A percentile compares a stretch with the other conserved stretches of the same genome.
Evolutionary conservation across 495 filamentous ascomycete species (phyloP).

Genomic region (Neurospora intermedia): DNA sequence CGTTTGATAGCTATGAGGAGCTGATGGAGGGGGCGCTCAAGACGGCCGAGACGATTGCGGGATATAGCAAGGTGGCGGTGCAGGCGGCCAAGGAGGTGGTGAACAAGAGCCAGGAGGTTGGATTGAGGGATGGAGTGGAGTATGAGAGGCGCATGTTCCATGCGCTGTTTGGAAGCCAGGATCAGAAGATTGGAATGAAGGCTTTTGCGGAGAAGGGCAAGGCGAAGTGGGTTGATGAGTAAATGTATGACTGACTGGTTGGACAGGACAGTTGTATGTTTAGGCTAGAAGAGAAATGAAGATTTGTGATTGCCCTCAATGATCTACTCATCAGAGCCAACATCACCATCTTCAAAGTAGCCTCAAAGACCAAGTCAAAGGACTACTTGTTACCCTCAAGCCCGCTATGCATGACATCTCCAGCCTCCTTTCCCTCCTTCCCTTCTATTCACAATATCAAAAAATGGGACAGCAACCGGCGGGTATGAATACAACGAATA

Average conservation of each 20-base stretch:
- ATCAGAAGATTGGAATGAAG: slow-evolving; percentile 96
- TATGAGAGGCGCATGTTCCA: slow-evolving; percentile 92
- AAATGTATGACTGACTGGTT: slow-evolving; percentile 19
- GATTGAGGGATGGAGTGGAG: slow-evolving; percentile 81
- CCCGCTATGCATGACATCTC: not conserved
- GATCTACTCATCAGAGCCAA: fast-evolving
- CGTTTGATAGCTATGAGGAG: slow-evolving; percentile 72
- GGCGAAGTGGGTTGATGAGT: slow-evolving; percentile 81
- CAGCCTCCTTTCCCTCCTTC: not conserved
- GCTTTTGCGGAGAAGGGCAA: slow-evolving; percentile 94
- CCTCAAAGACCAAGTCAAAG: fast-evolving
- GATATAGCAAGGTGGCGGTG: slow-evolving; percentile 67
- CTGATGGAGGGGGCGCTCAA: slow-evolving; percentile 65
- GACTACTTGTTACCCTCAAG: not conserved
- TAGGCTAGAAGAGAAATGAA: not conserved
- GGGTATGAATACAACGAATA: not conserved
- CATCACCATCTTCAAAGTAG: not conserved
- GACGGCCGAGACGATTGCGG: slow-evolving; percentile 82
- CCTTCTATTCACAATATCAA: not conserved
- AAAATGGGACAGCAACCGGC: not conserved
- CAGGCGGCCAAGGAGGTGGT: slow-evolving; percentile 96
- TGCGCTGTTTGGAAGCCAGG: slow-evolving; percentile 77
- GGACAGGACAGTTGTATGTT: not conserved
- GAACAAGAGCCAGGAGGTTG: slow-evolving; percentile 88
- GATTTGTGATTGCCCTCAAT: not conserved